These are phyloP conservation scores for Didymella pomorum DNA, from an alignment of 2,329 filamentous ascomycete species.

Conservation along the genomic window DNA sequence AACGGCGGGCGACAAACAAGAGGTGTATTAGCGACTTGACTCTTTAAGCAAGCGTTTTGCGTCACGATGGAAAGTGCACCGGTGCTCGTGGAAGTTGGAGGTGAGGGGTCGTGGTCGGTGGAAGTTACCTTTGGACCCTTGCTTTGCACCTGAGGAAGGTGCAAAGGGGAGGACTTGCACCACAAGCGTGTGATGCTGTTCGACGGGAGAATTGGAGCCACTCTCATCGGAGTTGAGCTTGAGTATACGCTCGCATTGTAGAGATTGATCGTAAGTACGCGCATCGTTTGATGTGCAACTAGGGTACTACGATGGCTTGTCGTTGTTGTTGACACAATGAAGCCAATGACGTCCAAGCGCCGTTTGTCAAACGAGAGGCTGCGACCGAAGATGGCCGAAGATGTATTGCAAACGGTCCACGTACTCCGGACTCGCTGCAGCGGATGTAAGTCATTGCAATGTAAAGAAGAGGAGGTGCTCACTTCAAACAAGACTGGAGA, in stretches of 20 bases:
- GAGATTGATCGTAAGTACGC: background rate
- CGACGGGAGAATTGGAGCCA: background rate
- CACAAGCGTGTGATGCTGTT: background rate
- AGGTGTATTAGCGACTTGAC: background rate
- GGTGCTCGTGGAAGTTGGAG: conserved; percentile 4
- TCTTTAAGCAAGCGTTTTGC: conserved; percentile 10
- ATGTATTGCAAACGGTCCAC: background rate
- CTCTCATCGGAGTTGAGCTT: background rate
- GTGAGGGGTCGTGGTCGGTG: conserved; percentile 6
- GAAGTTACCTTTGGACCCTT: conserved; percentile 16
- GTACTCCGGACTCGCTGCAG: background rate
- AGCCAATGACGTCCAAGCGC: conserved; percentile 1
- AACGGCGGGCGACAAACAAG: background rate
- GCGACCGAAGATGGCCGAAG: background rate
- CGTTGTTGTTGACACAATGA: background rate
- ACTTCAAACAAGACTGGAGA: background rate
- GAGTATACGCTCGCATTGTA: background rate
- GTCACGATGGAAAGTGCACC: conserved; percentile 7
- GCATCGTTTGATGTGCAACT: background rate
- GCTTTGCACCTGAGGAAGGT: conserved; percentile 10
- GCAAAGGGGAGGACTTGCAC: background rate
- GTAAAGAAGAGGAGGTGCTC: background rate
- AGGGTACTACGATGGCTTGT: conserved; percentile 2
- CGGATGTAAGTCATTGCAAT: background rate
- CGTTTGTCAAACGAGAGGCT: background rate